Conservation (phyloP, 2,329 filamentous ascomycete genomes). For the Diaporthe ilicicola region DNA sequence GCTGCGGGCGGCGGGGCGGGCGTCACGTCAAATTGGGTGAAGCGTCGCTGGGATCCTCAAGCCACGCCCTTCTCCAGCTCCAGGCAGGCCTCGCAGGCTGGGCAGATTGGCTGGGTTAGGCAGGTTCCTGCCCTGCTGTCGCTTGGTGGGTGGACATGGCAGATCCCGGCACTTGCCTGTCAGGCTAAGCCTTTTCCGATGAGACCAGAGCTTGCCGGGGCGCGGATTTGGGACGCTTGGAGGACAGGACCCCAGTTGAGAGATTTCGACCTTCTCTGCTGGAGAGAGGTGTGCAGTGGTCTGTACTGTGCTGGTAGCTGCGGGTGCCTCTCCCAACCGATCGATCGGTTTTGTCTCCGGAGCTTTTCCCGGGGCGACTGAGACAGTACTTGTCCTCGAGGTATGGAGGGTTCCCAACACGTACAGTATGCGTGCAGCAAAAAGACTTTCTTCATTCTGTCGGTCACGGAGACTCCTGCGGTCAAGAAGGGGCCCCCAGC, state of each 20-base stretch:
- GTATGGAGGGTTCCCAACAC: background rate
- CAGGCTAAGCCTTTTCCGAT: slow-evolving; percentile 22
- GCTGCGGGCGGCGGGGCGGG: slow-evolving; percentile 9
- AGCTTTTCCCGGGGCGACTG: background rate
- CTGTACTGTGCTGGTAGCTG: background rate
- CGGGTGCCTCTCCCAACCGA: slow-evolving; percentile 6
- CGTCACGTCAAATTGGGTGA: slow-evolving; percentile 19
- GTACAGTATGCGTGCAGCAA: slow-evolving; percentile 10
- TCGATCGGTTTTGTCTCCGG: slow-evolving; percentile 4
- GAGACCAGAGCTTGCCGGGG: slow-evolving; percentile 17
- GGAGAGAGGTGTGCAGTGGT: background rate
- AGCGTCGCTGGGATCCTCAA: slow-evolving; percentile 15
- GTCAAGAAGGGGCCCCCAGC: slow-evolving; percentile 20
- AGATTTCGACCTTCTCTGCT: slow-evolving; percentile 11
- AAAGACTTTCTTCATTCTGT: slow-evolving; percentile 2
- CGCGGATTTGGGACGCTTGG: slow-evolving; percentile 20
- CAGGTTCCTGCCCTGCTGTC: slow-evolving; percentile 18
- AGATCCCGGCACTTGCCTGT: slow-evolving; percentile 23
- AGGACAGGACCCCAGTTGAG: slow-evolving; percentile 10
- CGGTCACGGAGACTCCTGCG: slow-evolving; percentile 25
- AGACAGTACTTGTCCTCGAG: slow-evolving; percentile 2
- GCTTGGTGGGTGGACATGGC: slow-evolving; percentile 19
- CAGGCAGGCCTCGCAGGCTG: slow-evolving; percentile 9
- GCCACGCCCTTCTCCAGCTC: slow-evolving; percentile 2
- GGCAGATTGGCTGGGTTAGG: slow-evolving; percentile 17